phyloP scores from a whole-genome alignment of 208 protist species.

The Trypanosoma vivax region DNA sequence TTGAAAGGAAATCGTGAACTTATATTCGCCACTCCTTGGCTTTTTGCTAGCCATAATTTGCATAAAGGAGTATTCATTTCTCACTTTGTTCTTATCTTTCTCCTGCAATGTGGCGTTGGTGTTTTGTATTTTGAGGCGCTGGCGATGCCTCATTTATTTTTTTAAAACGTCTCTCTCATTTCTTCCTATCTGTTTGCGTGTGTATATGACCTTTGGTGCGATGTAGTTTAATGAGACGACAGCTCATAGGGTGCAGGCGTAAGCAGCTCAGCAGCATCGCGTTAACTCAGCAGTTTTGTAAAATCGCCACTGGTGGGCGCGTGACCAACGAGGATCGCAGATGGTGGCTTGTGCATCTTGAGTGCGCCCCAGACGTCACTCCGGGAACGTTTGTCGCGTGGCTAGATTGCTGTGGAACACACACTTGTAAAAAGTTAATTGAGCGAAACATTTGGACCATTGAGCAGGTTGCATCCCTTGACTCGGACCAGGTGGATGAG shows the following conservation, averaged over 20 bases:
- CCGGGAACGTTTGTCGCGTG: conserved; percentile 80
- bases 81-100: too few species aligned
- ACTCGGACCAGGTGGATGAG: conserved; percentile 82
- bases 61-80: too few species aligned
- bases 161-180: too few species aligned
- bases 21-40: too few species aligned
- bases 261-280: not conserved
- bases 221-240: not conserved
- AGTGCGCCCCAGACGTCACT: conserved; percentile 79
- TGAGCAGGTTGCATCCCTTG: conserved; percentile 74
- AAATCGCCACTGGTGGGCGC: conserved; percentile 55
- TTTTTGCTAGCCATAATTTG: too few species aligned
- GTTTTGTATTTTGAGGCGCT: too few species aligned
- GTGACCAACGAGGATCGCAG: conserved; percentile 84
- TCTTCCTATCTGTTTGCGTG: too few species aligned
- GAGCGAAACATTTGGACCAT: conserved; percentile 89
- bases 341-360: conserved; percentile 85
- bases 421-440: conserved; percentile 88
- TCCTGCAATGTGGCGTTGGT: too few species aligned
- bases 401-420: conserved; percentile 85
- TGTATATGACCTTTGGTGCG: not conserved
- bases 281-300: conserved; percentile 9
- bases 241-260: not conserved
- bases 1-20: too few species aligned
- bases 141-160: too few species aligned